Conservation (phyloP, 2,329 filamentous ascomycete genomes). For the Claviceps quebecensis region DNA sequence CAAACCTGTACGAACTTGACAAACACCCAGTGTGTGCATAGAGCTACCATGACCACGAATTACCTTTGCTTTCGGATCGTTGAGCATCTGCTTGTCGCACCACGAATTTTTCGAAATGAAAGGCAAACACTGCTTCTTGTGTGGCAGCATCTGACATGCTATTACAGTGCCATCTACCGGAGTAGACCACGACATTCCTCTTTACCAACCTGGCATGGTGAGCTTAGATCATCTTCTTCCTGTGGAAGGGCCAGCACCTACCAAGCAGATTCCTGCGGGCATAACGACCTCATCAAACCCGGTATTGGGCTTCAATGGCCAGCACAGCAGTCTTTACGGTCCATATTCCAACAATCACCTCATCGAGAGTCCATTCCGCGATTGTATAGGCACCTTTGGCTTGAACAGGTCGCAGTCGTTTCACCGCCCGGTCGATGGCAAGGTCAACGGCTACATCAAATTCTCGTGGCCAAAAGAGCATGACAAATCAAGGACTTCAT, state of each 20-base stretch:
- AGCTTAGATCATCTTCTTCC: background rate
- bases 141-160: slow-evolving; percentile 14
- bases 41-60: background rate
- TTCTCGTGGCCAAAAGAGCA: slow-evolving; percentile 20
- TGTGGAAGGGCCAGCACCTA: background rate
- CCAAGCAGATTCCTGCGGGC: background rate
- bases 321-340: background rate
- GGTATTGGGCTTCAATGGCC: background rate
- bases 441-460: slow-evolving; percentile 25
- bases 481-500: background rate
- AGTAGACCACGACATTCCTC: slow-evolving; percentile 7
- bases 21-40: background rate
- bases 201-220: background rate
- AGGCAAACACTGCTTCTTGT: background rate
- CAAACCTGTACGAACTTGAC: background rate
- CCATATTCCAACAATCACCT: background rate
- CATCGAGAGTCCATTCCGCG: slow-evolving; percentile 20
- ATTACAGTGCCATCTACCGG: slow-evolving; percentile 13
- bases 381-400: slow-evolving; percentile 17
- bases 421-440: slow-evolving; percentile 18
- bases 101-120: background rate
- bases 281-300: background rate
- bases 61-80: background rate
- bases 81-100: background rate
- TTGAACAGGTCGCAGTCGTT: slow-evolving; percentile 12